Evolutionary conservation across 2,329 filamentous ascomycete genomes (phyloP).

Genomic region (Colletotrichum endophyticum): DNA sequence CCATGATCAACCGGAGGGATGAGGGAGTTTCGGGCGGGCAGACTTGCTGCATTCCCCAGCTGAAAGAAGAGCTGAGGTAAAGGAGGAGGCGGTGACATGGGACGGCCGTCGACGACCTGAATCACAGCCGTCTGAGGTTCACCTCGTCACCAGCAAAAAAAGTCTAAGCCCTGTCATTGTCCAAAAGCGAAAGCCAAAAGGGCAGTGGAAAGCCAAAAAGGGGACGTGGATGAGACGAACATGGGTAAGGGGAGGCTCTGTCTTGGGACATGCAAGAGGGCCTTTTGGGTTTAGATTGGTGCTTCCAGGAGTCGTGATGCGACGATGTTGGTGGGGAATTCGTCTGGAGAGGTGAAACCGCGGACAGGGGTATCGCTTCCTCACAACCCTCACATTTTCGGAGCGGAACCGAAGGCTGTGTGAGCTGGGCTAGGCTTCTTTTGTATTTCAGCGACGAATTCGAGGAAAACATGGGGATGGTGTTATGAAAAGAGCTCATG

Average conservation of each 20-base stretch:
- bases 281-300: background rate
- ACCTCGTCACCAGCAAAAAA: background rate
- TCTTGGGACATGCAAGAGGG: background rate
- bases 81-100: background rate
- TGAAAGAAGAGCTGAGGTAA: background rate
- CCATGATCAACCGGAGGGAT: background rate
- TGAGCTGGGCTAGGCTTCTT: background rate
- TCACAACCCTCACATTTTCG: background rate
- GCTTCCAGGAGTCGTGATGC: background rate
- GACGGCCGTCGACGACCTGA: background rate
- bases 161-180: background rate
- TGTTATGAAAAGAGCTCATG: background rate
- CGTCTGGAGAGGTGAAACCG: slow-evolving; percentile 2
- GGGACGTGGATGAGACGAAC: slow-evolving; percentile 15
- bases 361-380: background rate
- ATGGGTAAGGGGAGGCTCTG: background rate
- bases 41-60: background rate
- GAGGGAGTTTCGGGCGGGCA: background rate
- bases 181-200: background rate
- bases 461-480: background rate
- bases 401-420: background rate
- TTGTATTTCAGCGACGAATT: background rate
- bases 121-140: background rate
- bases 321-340: background rate
- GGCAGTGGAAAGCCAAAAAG: background rate